phyloP scores from a whole-genome alignment of 1,284 basidiomycete genomes.

The Apiotrichum siamense region DNA sequence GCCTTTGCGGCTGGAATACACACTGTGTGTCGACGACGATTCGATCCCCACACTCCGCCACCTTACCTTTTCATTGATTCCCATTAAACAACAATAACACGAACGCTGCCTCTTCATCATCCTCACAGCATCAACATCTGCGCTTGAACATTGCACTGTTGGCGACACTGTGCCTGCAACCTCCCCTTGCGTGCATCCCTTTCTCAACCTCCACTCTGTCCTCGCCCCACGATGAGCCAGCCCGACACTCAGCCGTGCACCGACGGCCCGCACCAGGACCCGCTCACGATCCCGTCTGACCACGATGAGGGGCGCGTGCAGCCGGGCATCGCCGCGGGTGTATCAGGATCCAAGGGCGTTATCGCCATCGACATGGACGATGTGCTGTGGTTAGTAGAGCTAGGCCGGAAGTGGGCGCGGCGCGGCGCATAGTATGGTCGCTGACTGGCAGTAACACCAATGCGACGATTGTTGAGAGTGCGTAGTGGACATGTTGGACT shows the following conservation, averaged over 20 bases:
- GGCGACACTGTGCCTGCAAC: too few species aligned
- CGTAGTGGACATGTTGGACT: slow-evolving; percentile 37
- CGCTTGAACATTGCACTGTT: too few species aligned
- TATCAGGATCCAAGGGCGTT: slow-evolving; percentile 16
- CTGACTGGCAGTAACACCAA: slow-evolving; percentile 56
- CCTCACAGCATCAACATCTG: too few species aligned
- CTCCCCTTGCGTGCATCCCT: too few species aligned
- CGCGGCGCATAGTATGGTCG: not conserved
- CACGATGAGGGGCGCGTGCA: not conserved
- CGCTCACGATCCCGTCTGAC: slow-evolving; percentile 13
- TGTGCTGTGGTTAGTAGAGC: slow-evolving; percentile 17
- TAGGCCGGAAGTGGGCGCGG: not conserved
- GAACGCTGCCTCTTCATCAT: too few species aligned
- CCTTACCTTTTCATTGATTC: too few species aligned
- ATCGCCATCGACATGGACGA: slow-evolving; percentile 37
- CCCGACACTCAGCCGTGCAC: not conserved
- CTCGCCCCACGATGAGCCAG: not conserved
- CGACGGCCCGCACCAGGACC: slow-evolving; percentile 7
- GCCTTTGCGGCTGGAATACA: too few species aligned
- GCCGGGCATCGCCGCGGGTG: not conserved
- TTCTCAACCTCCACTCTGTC: too few species aligned
- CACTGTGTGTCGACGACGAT: too few species aligned
- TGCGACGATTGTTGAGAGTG: slow-evolving; percentile 59
- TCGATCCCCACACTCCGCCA: too few species aligned
- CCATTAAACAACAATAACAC: too few species aligned